Base-by-base conservation (phyloP, 768 basidiomycete genomes). In the Pisolithus microcarpus region DNA sequence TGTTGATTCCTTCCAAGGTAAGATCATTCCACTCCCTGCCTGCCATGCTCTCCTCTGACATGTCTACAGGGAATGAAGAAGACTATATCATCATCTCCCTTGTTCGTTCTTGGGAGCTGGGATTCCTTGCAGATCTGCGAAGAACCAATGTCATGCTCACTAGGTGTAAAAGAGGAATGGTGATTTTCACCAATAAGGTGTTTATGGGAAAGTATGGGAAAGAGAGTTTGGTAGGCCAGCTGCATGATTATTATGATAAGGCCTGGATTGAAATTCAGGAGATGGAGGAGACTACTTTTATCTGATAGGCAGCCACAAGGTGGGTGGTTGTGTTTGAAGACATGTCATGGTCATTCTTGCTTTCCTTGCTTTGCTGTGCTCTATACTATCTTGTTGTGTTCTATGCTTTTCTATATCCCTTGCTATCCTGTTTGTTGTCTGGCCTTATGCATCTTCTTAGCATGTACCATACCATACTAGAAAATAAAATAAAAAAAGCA, bases 141-240 rank as follows among this genome's bases (percentile, higher is more conserved):
- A 75, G 90, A 16, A 84, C 85, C 48, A 91, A 92, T 81, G 89
- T 92, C 52, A 90, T 92, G 87, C 81, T 91, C 7, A 84, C 82
- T 43, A 79, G 90, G 36, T 89, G 84, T 74, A 84, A 85, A 63
- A 73, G 68, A 46, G 84, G 81, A 28, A 91, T 91, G 87, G 81
- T 81, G 52, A 84, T 92, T 57, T 71, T 84, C 47, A 74, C 83
- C 19, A 86, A 73, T 58, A 70, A 71, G 55, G 68, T 69, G 16
- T 91, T 91, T 60, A 69, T 91, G 38, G 56, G 61, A n/a, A 75
- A 76, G 9, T 59, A 65, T 60, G 87, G 79, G 46, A 62, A 60
- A n/a, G 56, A 69, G 30, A 71, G 75, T 4, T 61, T 80, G 16
- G 67, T 78, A 42, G 78, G 77, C 39, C 58, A 78, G 55, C 64